A percentile compares a stretch with the other conserved stretches of the same genome.
phyloP scores from a whole-genome alignment of 2,329 filamentous ascomycete species.

The Exophiala bonariae region DNA sequence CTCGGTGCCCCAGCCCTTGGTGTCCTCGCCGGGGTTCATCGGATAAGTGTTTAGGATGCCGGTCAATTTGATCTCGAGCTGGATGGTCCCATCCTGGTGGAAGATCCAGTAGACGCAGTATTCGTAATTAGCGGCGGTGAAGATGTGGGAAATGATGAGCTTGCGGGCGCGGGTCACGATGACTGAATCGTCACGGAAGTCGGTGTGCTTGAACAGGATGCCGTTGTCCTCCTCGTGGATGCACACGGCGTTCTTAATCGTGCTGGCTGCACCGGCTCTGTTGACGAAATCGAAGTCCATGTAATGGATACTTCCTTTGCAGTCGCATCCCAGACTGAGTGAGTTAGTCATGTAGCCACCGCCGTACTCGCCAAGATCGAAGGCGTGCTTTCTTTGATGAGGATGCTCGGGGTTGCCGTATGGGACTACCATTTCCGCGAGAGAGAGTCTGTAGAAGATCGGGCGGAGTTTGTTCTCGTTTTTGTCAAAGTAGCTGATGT shows the following conservation, averaged over 20 bases:
- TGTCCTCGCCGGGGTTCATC: conserved; percentile 77
- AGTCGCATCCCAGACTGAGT: conserved; percentile 53
- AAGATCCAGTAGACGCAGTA: conserved; percentile 88
- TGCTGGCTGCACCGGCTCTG: conserved; percentile 68
- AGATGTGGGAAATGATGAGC: conserved; percentile 85
- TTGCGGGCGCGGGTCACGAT: conserved; percentile 85
- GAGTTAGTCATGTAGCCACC: conserved; percentile 52
- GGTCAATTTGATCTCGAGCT: conserved; percentile 87
- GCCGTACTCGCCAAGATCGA: conserved; percentile 49
- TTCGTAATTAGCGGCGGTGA: conserved; percentile 95
- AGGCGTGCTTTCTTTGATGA: conserved; percentile 51
- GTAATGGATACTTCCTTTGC: conserved; percentile 89
- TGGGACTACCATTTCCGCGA: conserved; percentile 92
- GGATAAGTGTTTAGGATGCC: conserved; percentile 91
- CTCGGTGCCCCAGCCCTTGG: conserved; percentile 84
- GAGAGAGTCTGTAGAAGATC: conserved; percentile 83
- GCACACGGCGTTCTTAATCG: conserved; percentile 91
- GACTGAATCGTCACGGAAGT: conserved; percentile 86
- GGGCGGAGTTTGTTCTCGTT: conserved; percentile 64
- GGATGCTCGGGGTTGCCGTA: conserved; percentile 55
- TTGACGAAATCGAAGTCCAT: conserved; percentile 74
- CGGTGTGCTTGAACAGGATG: conserved; percentile 90
- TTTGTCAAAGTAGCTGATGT: conserved; percentile 87
- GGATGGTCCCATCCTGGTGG: conserved; percentile 87
- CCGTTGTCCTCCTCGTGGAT: conserved; percentile 93